Conservation (phyloP, 1,284 basidiomycete species). For the Phenoliferia sp. region DNA sequence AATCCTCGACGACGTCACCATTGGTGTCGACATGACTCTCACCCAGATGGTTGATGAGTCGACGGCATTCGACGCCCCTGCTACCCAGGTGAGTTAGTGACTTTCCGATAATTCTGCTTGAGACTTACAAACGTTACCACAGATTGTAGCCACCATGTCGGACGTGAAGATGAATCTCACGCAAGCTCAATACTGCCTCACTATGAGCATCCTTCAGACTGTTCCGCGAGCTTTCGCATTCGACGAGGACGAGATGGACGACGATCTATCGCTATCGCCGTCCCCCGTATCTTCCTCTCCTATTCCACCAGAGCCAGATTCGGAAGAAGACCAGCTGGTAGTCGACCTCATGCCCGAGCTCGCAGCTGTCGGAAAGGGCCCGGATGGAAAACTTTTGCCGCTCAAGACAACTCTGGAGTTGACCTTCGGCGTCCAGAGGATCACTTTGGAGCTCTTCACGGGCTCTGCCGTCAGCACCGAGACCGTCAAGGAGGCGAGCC, state of each 20-base stretch:
- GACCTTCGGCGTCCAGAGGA: conserved; percentile 64
- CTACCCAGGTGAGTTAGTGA: conserved; percentile 29
- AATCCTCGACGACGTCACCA: conserved; percentile 88
- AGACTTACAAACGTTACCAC: background rate
- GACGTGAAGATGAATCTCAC: conserved; percentile 87
- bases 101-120: background rate
- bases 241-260: conserved; percentile 41
- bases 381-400: conserved; percentile 55
- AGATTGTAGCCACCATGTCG: conserved; percentile 74
- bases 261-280: conserved; percentile 27
- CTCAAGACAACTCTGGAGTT: conserved; percentile 70
- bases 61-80: conserved; percentile 36
- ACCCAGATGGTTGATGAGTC: conserved; percentile 49
- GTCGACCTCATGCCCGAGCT: conserved; percentile 53
- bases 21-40: conserved; percentile 69
- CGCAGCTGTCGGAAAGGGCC: conserved; percentile 39
- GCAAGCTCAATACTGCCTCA: conserved; percentile 77
- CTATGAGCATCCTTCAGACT: conserved; percentile 66
- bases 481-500: conserved; percentile 70
- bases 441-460: conserved; percentile 92
- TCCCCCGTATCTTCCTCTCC: conserved; percentile 19
- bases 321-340: conserved; percentile 6
- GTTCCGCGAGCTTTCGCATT: conserved; percentile 62
- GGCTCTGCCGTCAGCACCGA: conserved; percentile 56
- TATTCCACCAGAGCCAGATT: conserved; percentile 10